These are phyloP conservation scores for Colletotrichum australisinense DNA, from an alignment of 2,329 filamentous ascomycete genomes.

Conservation along the genomic window DNA sequence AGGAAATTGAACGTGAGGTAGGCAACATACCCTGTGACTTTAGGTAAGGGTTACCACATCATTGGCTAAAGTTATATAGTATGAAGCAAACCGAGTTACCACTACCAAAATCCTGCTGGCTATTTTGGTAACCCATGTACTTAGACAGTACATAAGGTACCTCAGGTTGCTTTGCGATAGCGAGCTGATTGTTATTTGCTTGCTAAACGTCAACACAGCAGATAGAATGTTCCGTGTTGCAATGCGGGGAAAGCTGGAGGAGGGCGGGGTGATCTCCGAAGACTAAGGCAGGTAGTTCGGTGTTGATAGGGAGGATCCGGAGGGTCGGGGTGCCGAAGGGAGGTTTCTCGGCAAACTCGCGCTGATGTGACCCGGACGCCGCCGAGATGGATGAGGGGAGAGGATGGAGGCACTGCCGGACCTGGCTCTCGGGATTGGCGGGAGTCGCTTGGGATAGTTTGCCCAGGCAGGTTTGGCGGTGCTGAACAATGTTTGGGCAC, in stretches of 20 bases:
- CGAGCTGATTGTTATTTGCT: neutral
- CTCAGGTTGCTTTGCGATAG: neutral
- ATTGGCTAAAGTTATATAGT: no score
- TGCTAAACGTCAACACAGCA: no score
- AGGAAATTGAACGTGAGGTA: no score
- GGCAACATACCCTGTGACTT: no score
- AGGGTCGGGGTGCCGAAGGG: neutral
- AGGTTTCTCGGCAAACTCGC: constrained; percentile 11
- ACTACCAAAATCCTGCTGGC: no score
- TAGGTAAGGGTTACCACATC: no score
- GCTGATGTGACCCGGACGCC: constrained; percentile 24
- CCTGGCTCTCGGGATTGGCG: neutral
- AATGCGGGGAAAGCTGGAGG: constrained; percentile 4
- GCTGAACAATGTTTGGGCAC: neutral
- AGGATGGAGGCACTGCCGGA: neutral
- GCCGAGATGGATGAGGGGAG: neutral
- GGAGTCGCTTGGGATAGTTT: neutral
- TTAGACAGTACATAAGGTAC: no score
- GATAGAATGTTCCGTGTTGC: neutral
- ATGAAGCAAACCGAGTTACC: no score
- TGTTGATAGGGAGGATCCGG: constrained; percentile 25
- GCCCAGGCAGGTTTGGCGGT: neutral
- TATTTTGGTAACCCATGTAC: no score
- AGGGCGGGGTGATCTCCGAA: neutral
- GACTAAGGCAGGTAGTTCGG: neutral